A percentile compares a stretch with the other conserved stretches of the same genome.
Conservation (phyloP, 345 rosid genomes). For the Rhizophora apiculata region DNA sequence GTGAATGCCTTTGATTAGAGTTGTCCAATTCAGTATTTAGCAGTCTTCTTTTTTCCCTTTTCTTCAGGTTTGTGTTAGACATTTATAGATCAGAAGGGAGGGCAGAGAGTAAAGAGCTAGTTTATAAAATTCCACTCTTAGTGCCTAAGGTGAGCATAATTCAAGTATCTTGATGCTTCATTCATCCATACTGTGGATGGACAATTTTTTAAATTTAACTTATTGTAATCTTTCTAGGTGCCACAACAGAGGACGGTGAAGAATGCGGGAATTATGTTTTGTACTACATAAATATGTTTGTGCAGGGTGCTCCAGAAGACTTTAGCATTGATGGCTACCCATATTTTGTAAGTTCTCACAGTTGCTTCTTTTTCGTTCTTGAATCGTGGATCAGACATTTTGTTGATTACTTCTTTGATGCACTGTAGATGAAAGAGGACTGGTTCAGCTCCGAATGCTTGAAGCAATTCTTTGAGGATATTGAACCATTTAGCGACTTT, state of each 20-base stretch:
- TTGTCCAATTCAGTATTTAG: not conserved
- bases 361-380: not conserved
- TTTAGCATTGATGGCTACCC: slow-evolving; percentile 38
- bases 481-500: slow-evolving; percentile 6
- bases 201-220: not conserved
- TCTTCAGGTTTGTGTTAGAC: slow-evolving; percentile 59
- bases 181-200: not conserved
- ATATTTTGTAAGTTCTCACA: slow-evolving; percentile 47
- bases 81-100: slow-evolving; percentile 49
- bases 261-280: slow-evolving; percentile 77
- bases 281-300: slow-evolving; percentile 58
- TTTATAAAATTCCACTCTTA: slow-evolving; percentile 46
- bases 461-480: slow-evolving; percentile 38
- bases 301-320: slow-evolving; percentile 46
- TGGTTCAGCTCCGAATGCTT: slow-evolving; percentile 55
- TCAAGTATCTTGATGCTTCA: not conserved
- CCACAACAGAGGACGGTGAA: slow-evolving; percentile 64
- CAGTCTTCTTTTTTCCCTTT: not conserved
- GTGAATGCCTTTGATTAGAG: not conserved
- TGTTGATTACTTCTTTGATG: not conserved
- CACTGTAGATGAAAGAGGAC: slow-evolving; percentile 51
- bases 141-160: slow-evolving; percentile 48
- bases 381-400: not conserved
- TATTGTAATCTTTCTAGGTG: slow-evolving; percentile 36
- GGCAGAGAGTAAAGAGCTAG: slow-evolving; percentile 34